Evolutionary conservation across 441 rosid genomes (phyloP).

Genomic region (Rhodomyrtus psidioides): DNA sequence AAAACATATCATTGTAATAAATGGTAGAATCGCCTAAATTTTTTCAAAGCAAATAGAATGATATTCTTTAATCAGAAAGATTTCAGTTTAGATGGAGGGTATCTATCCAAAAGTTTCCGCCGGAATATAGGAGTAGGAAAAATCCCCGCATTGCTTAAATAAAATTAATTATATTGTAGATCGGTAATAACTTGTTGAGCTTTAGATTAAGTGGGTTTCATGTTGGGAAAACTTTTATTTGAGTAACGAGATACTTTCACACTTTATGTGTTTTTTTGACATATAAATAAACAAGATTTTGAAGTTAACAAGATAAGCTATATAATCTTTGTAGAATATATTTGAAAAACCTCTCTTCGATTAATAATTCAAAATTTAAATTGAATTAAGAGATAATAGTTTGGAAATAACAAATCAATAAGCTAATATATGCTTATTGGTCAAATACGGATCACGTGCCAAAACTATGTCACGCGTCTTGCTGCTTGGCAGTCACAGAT

Average conservation of each 20-base stretch:
- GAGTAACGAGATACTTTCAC: not conserved
- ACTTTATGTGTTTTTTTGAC: not conserved
- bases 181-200: not conserved
- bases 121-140: too few species aligned
- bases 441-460: not conserved
- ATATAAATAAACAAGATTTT: not conserved
- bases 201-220: not conserved
- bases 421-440: not conserved
- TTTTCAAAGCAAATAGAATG: too few species aligned
- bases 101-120: not conserved
- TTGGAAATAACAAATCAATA: not conserved
- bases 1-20: too few species aligned
- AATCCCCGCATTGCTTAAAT: not conserved
- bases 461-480: not conserved
- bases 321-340: not conserved
- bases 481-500: not conserved
- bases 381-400: not conserved
- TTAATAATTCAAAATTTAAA: not conserved
- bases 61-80: too few species aligned
- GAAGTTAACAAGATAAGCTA: not conserved
- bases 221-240: not conserved
- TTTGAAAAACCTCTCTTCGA: not conserved
- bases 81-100: too few species aligned
- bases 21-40: too few species aligned
- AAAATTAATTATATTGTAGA: not conserved